Conservation (phyloP, 257 asterid genomes). For the Solanum etuberosum region DNA sequence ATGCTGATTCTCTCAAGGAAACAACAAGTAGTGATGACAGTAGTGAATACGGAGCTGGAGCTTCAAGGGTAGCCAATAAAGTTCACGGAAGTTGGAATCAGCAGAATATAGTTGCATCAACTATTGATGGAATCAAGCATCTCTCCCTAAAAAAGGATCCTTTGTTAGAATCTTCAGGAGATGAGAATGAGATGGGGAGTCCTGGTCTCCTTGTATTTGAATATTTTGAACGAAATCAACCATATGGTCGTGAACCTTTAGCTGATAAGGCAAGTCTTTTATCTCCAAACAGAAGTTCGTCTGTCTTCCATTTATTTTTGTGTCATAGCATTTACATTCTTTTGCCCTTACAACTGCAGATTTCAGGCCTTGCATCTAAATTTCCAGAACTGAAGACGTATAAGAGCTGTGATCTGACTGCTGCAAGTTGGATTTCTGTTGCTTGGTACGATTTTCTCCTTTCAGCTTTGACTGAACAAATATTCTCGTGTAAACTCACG, state of each 20-base stretch:
- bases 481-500: not conserved
- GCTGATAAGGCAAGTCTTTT: conserved; percentile 67
- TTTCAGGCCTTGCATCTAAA: conserved; percentile 52
- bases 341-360: conserved; percentile 25
- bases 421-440: conserved; percentile 86
- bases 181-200: conserved; percentile 34
- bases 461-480: not conserved
- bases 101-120: conserved; percentile 11
- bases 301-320: not conserved
- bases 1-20: conserved; percentile 66
- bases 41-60: conserved; percentile 44
- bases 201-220: conserved; percentile 62
- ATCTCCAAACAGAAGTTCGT: not conserved
- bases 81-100: conserved; percentile 29
- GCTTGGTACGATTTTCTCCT: conserved; percentile 55
- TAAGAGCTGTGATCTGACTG: conserved; percentile 73
- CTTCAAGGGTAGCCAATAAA: conserved; percentile 17
- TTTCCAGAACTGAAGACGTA: conserved; percentile 60
- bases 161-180: conserved; percentile 25
- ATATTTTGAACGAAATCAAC: conserved; percentile 64
- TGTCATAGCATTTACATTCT: not conserved
- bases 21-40: conserved; percentile 65
- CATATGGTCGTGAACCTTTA: conserved; percentile 81
- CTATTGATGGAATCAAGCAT: conserved; percentile 23
- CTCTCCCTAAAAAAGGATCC: conserved; percentile 23